Conservation (phyloP, 768 basidiomycete genomes). For the Tephrocybe sp. region DNA sequence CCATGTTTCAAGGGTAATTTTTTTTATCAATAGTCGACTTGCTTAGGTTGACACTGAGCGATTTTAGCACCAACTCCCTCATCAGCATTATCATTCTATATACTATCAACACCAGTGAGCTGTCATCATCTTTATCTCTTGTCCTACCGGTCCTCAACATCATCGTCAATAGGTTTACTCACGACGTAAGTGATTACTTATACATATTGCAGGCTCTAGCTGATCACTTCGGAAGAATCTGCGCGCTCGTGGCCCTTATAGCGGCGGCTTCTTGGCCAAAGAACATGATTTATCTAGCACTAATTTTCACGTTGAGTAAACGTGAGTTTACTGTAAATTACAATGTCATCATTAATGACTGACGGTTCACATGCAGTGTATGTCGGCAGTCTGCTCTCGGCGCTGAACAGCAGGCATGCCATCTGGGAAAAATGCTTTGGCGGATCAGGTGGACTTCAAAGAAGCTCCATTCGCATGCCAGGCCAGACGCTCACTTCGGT, state of each 20-base stretch:
- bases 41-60: too few species aligned
- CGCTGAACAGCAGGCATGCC: background rate
- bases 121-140: background rate
- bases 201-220: background rate
- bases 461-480: background rate
- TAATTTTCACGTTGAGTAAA: background rate
- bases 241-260: background rate
- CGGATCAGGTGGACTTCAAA: background rate
- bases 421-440: background rate
- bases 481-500: background rate
- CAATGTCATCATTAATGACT: background rate
- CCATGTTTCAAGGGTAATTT: background rate
- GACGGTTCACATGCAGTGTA: background rate
- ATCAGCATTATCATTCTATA: background rate
- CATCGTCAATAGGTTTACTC: background rate
- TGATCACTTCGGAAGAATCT: background rate
- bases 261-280: background rate
- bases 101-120: slow-evolving; percentile 1
- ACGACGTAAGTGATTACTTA: background rate
- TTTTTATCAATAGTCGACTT: too few species aligned
- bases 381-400: background rate
- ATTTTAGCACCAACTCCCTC: background rate
- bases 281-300: background rate
- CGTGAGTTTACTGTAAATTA: background rate
- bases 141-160: background rate